phyloP scores from a whole-genome alignment of 2,329 filamentous ascomycete genomes.

The Ambrosiella xylebori region DNA sequence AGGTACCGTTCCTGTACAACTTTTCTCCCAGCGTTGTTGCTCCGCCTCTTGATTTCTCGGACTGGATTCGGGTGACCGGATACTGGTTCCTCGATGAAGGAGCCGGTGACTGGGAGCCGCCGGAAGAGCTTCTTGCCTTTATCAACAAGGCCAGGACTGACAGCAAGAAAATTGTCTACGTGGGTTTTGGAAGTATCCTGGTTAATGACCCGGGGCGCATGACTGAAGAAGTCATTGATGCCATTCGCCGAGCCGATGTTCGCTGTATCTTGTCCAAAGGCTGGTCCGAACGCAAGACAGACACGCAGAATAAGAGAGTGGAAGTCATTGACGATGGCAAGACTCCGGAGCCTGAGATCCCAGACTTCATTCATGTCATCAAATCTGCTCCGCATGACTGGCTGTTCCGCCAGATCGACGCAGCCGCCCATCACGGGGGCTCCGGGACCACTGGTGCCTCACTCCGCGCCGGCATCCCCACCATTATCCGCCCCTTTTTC shows the following conservation, averaged over 20 bases:
- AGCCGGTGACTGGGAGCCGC: slow-evolving; percentile 43
- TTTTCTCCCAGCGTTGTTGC: slow-evolving; percentile 90
- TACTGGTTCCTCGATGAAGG: slow-evolving; percentile 94
- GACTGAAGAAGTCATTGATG: slow-evolving; percentile 84
- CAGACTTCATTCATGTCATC: slow-evolving; percentile 72
- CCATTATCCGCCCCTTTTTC: slow-evolving; percentile 92
- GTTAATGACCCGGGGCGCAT: slow-evolving; percentile 77
- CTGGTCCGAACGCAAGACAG: slow-evolving; percentile 68
- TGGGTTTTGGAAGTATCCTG: slow-evolving; percentile 92
- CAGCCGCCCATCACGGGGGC: slow-evolving; percentile 84
- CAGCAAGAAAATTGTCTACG: slow-evolving; percentile 82
- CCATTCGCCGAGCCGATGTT: slow-evolving; percentile 78
- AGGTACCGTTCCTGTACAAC: slow-evolving; percentile 97
- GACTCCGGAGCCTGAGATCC: slow-evolving; percentile 47
- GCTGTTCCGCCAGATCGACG: slow-evolving; percentile 88
- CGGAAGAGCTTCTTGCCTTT: slow-evolving; percentile 58
- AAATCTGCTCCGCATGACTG: slow-evolving; percentile 89
- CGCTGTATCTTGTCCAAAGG: slow-evolving; percentile 91
- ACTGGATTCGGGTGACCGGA: slow-evolving; percentile 93
- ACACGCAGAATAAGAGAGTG: slow-evolving; percentile 23
- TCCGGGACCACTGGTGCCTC: slow-evolving; percentile 90
- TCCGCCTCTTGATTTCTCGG: slow-evolving; percentile 84
- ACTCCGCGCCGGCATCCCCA: slow-evolving; percentile 76
- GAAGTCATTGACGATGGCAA: slow-evolving; percentile 16
- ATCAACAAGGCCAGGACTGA: slow-evolving; percentile 70